phyloP scores from a whole-genome alignment of 805 yeast species.

The Wickerhamomyces pijperi region DNA sequence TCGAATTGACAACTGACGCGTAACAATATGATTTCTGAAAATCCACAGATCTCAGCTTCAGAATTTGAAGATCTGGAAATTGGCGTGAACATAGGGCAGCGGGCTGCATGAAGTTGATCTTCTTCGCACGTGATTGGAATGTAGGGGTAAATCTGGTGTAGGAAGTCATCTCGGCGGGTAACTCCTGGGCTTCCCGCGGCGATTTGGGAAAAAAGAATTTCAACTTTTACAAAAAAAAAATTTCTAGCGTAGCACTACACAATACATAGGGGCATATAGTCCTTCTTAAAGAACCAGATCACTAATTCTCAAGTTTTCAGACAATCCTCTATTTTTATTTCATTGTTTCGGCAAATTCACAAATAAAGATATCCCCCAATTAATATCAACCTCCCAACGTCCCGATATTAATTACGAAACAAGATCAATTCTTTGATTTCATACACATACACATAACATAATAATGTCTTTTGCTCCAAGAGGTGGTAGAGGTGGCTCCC shows the following conservation, averaged over 20 bases:
- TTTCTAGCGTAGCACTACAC: background rate
- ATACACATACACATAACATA: slow-evolving; percentile 3
- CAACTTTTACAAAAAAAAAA: background rate
- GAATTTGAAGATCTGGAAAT: too few species aligned
- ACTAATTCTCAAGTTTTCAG: background rate
- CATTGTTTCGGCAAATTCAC: too few species aligned
- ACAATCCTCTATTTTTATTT: background rate
- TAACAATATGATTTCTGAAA: too few species aligned
- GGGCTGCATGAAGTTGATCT: too few species aligned
- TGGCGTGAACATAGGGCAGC: too few species aligned
- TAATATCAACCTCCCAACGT: background rate
- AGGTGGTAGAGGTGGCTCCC: slow-evolving; percentile 36
- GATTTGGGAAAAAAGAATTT: background rate
- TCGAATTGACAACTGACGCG: too few species aligned
- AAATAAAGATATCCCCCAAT: background rate
- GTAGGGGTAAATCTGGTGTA: background rate
- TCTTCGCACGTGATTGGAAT: background rate
- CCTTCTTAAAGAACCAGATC: background rate
- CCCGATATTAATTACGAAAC: background rate
- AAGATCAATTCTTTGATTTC: background rate
- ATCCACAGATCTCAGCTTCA: too few species aligned
- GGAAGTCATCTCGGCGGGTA: background rate
- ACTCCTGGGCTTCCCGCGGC: background rate
- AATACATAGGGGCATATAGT: background rate
- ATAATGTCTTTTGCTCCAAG: slow-evolving; percentile 68